Evolutionary conservation across 192 early-diverging fungal genomes (phyloP).

Genomic region (Coemansia sp.): DNA sequence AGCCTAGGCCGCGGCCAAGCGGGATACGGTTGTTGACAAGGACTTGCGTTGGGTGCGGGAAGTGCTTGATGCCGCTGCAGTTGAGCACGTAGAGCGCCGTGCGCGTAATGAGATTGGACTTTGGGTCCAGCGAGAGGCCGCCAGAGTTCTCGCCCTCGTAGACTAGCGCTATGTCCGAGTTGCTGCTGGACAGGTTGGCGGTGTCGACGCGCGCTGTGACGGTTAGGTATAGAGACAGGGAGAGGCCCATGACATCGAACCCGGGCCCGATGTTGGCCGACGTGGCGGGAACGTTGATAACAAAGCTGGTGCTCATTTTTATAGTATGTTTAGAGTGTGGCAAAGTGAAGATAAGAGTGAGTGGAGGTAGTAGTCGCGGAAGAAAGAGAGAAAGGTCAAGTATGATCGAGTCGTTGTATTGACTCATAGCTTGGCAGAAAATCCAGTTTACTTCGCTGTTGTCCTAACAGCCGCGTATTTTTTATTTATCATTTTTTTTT

Average conservation of each 20-base stretch:
- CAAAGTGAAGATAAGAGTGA: constrained; percentile 1
- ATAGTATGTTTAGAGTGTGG: neutral
- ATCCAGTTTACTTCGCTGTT: too few species aligned
- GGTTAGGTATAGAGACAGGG: constrained; percentile 85
- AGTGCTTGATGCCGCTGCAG: constrained; percentile 62
- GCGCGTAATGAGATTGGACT: constrained; percentile 89
- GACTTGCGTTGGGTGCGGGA: constrained; percentile 70
- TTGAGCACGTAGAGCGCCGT: constrained; percentile 89
- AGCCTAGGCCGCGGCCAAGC: constrained; percentile 95
- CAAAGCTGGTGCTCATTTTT: constrained; percentile 18
- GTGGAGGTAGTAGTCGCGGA: too few species aligned
- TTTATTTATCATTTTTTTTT: neutral
- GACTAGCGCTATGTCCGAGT: constrained; percentile 49
- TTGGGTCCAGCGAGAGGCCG: constrained; percentile 80
- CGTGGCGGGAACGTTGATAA: constrained; percentile 88
- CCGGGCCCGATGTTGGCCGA: constrained; percentile 99
- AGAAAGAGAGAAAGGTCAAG: neutral
- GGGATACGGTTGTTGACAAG: constrained; percentile 92
- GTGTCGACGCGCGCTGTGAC: constrained; percentile 59
- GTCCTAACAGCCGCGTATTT: too few species aligned
- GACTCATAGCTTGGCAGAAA: too few species aligned
- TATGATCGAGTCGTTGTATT: neutral
- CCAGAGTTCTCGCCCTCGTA: constrained; percentile 55
- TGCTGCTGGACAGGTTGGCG: neutral
- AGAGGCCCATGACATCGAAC: constrained; percentile 93